Evolutionary conservation across 495 filamentous ascomycete genomes (phyloP).

Genomic region (Hyaloscypha bicolor): DNA sequence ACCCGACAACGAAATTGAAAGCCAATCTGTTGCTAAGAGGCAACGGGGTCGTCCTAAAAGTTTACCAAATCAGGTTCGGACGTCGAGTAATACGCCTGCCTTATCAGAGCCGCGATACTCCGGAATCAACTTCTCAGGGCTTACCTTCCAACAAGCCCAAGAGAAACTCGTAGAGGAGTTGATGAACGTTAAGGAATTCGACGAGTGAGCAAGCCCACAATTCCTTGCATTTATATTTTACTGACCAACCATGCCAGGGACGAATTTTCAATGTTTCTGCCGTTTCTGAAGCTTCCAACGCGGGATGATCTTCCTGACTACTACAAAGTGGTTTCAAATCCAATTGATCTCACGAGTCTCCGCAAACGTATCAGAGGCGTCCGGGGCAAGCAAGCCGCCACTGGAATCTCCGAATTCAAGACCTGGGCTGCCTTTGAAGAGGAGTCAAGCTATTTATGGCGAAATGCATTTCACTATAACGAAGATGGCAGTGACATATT

Average conservation of each 20-base stretch:
- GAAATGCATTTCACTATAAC: conserved; percentile 85
- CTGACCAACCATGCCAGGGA: conserved; percentile 36
- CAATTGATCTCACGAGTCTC: conserved; percentile 69
- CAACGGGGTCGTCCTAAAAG: conserved; percentile 37
- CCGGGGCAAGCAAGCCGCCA: conserved; percentile 59
- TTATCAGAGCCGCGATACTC: conserved; percentile 41
- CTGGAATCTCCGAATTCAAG: conserved; percentile 71
- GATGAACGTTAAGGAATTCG: conserved; percentile 59
- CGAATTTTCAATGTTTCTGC: conserved; percentile 56
- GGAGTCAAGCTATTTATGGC: conserved; percentile 76
- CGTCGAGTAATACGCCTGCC: conserved; percentile 50
- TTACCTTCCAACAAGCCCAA: conserved; percentile 77
- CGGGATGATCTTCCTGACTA: conserved; percentile 66
- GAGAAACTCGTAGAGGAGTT: conserved; percentile 76
- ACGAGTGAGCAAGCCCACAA: conserved; percentile 33
- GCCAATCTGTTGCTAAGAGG: conserved; percentile 18
- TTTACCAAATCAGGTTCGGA: conserved; percentile 28
- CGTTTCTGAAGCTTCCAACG: conserved; percentile 68
- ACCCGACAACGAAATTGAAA: conserved; percentile 39
- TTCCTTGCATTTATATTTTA: conserved; percentile 42
- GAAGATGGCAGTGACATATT: conserved; percentile 84
- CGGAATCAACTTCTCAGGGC: conserved; percentile 58
- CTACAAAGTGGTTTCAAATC: conserved; percentile 72
- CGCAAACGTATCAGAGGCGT: conserved; percentile 72
- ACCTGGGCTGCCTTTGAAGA: conserved; percentile 80